Evolutionary conservation across 495 filamentous ascomycete genomes (phyloP), one percentile per base, ranked within the genome.

Genomic region (Jackrogersella minutella): DNA sequence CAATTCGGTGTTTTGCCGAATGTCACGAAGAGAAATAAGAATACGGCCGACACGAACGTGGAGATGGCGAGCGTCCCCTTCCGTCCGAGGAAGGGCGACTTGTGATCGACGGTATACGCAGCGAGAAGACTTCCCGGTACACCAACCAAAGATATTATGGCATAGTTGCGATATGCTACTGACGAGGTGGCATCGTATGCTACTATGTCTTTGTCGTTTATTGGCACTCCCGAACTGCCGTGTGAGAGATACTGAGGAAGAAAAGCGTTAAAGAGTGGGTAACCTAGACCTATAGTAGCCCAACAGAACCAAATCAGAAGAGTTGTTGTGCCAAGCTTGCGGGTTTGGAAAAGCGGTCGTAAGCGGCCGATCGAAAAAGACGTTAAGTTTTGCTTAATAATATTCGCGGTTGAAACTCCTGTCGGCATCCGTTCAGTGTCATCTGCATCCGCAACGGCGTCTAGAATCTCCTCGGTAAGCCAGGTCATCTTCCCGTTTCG

Each of bases 211-310:
- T 71, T 34, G 7, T 44, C 40, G 8, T 44, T 34, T 22, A 34
- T 10, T 0, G 72, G 43, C 16, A 79, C 76, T 39, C 86, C 81
- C 22, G 84, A 85, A 17, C 88, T 88, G 44, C 88, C 85, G 11
- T 87, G 86, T n/a, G 87, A 83, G 57, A 93, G 89, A 71, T 92
- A 92, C 68, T 89, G 91, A 1, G 91, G 91, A 3, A 94, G 83
- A 70, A 95, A 95, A 47, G 90, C 89, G 74, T 93, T 94, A 80
- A 93, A 95, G 0, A 95, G 77, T 1, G 91, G 91, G 68, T 89
- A 93, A 11, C 81, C 83, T 75, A 85, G 77, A 37, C 82, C 82
- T 62, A 85, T 85, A 17, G 81, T 82, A 0, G 77, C 76, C 82
- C 81, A 87, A 62, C 79, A 80, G 61, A 85, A 84, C 85, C 85